A percentile compares a stretch with the other conserved stretches of the same genome.
Conservation (phyloP, 495 filamentous ascomycete genomes). For the Pseudevernia furfuracea region DNA sequence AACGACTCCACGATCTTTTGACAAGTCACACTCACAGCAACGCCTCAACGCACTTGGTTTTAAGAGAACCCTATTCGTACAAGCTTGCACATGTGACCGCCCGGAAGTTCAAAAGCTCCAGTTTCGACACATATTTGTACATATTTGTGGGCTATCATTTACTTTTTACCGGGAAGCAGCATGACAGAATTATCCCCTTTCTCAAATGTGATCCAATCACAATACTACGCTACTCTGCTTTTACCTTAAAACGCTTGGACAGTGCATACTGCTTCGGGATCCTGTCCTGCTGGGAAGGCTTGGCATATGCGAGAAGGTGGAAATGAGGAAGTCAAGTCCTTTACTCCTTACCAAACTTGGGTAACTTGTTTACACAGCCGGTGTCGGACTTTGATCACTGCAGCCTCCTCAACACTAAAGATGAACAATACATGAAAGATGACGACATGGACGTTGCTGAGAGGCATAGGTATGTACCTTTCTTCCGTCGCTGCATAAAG, state of each 20-base stretch:
- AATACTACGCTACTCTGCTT: constrained; percentile 8
- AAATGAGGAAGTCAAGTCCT: not conserved
- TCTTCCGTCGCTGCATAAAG: not conserved
- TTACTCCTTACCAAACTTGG: not conserved
- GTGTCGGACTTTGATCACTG: not conserved
- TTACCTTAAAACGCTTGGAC: constrained; percentile 12
- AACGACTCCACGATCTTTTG: constrained; percentile 3
- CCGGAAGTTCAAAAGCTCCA: not conserved
- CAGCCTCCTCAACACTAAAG: not conserved
- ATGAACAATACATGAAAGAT: not conserved
- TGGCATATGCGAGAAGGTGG: not conserved
- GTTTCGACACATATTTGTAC: not conserved
- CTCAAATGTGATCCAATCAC: constrained; percentile 8
- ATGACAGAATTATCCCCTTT: not conserved
- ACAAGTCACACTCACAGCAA: not conserved
- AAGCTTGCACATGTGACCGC: not conserved
- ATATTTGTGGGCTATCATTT: not conserved
- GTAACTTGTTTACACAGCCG: not conserved
- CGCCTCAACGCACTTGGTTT: not conserved
- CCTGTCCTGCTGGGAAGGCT: not conserved
- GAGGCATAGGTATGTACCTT: not conserved
- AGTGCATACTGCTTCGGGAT: constrained; percentile 1
- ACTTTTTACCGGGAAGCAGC: not conserved
- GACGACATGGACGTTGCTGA: not conserved
- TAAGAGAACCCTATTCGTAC: not conserved